These are phyloP conservation scores for Calonectria fujianensis DNA, from an alignment of 2,329 filamentous ascomycete genomes.

Conservation along the genomic window DNA sequence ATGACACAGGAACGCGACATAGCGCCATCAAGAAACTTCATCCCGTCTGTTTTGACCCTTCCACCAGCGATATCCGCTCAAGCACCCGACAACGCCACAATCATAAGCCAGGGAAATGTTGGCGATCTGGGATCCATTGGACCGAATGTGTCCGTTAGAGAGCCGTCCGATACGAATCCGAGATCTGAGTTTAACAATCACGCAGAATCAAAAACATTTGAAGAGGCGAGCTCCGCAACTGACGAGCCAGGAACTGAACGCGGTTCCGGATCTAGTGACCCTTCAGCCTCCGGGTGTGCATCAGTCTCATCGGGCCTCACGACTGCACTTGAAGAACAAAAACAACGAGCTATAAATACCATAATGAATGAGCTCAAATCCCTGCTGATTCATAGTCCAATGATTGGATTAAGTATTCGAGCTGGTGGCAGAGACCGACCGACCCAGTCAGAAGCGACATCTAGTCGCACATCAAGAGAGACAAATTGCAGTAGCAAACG, in stretches of 20 bases:
- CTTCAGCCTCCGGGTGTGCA: neutral
- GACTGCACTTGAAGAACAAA: neutral
- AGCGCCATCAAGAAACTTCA: no score
- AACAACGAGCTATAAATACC: neutral
- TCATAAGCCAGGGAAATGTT: no score
- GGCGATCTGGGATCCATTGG: no score
- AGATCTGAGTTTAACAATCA: no score
- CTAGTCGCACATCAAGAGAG: neutral
- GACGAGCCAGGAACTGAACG: neutral
- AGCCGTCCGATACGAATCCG: no score
- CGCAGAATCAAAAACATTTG: no score
- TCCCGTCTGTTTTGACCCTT: no score
- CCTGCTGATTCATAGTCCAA: neutral
- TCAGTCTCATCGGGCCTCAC: neutral
- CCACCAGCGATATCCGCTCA: no score
- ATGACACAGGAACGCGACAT: no score
- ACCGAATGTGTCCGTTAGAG: no score
- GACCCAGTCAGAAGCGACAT: neutral
- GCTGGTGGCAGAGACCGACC: neutral
- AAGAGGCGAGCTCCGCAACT: neutral
- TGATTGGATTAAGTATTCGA: neutral
- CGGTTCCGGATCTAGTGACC: neutral
- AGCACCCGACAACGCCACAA: no score
- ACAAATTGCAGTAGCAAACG: slow-evolving; percentile 1
- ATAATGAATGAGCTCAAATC: neutral